Base-by-base conservation (phyloP, 306 rosid genomes). In the Lathyrus oleraceus region DNA sequence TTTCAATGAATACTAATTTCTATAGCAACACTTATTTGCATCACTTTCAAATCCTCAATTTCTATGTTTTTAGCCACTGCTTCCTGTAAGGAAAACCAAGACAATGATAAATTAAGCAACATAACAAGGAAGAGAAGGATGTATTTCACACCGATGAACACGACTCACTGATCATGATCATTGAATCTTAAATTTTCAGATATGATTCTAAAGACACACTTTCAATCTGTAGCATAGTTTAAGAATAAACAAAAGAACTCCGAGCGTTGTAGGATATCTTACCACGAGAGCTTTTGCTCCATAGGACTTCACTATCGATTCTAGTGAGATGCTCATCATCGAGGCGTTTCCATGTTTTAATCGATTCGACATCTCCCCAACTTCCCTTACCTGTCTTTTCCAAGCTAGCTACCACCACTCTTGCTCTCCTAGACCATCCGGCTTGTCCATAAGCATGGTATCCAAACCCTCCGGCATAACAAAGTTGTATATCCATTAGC, bases 371-470 rank as follows among this genome's bases (percentile, higher is more conserved):
- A 17, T 75, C 83, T 42, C 92, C 95, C 98, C 97, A 94, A 30
- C 69, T 69, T 2, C 84, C 96, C 2, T 77, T 71, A 1, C 3
- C 59, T 0, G 84, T 82, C 52, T 84, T 88, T 73, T 94, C 96
- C 84, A 94, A 82, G 68, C 74, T 73, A 43, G 88, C 98, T 9
- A 81, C 86, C 69, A 94, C 89, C 62, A 90, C 90, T 78, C 97
- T 84, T 3, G 98, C 88, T 72, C 97, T 88, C 84, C 98, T 87
- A 8, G 93, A 5, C 97, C 98, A 94, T 74, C 97, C 97, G 28
- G 92, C 92, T 79, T 90, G 81, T 68, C 97, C 98, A 68, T 94
- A 90, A 15, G 98, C 98, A 75, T 90, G 98, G 85, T 88, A 94
- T 59, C 97, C 97, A 11, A 94, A 94, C 25, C 97, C 98, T 6